Conservation (phyloP, 2,329 filamentous ascomycete species). For the Fonsecaea multimorphosa region DNA sequence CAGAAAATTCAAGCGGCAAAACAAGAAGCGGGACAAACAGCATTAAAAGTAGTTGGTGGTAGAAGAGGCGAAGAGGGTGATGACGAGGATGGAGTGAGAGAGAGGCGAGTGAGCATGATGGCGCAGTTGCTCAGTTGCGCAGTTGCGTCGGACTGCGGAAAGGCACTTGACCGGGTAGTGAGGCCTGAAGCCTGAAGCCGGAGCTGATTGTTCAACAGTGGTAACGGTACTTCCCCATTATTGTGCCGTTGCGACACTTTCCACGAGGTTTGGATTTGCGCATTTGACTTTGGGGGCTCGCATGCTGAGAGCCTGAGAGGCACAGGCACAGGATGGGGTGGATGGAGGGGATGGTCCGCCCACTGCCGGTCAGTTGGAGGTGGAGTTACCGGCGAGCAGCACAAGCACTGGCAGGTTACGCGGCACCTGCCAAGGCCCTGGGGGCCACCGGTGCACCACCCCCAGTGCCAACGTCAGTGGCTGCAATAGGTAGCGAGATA, state of each 20-base stretch:
- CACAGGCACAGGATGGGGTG: too few species aligned
- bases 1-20: background rate
- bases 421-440: background rate
- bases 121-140: background rate
- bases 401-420: background rate
- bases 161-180: background rate
- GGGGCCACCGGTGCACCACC: too few species aligned
- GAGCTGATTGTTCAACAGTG: background rate
- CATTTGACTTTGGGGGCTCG: background rate
- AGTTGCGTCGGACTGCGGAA: conserved; percentile 1
- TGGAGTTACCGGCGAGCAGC: background rate
- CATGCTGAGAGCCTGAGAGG: background rate
- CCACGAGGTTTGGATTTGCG: background rate
- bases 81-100: background rate
- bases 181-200: background rate
- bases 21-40: background rate
- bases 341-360: background rate
- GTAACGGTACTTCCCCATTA: background rate
- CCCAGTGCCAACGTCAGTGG: conserved; percentile 2
- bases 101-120: background rate
- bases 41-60: background rate
- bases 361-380: background rate
- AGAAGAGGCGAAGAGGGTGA: too few species aligned
- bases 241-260: background rate
- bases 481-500: too few species aligned